A percentile compares a stretch with the other conserved stretches of the same genome.
phyloP scores from a whole-genome alignment of 2,329 filamentous ascomycete genomes.

The Colletotrichum sidae region DNA sequence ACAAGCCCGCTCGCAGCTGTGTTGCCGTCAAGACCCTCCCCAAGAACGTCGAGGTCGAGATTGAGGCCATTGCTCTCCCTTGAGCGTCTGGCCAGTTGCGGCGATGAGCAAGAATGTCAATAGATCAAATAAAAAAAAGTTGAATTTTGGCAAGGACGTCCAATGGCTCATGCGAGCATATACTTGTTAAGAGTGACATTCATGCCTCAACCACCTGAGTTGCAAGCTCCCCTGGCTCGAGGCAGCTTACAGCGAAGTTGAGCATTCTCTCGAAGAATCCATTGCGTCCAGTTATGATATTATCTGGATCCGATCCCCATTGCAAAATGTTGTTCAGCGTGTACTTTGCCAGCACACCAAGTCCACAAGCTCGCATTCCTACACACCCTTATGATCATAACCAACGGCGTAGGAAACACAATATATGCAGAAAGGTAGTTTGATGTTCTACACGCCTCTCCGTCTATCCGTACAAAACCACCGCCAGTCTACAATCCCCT shows the following conservation, averaged over 20 bases:
- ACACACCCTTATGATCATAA: no score
- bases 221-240: no score
- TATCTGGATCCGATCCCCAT: no score
- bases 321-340: no score
- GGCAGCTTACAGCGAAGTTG: no score
- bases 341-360: no score
- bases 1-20: conserved; percentile 90
- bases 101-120: not conserved
- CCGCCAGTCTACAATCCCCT: conserved; percentile 7
- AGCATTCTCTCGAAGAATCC: no score
- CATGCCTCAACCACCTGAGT: no score
- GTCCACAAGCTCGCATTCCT: no score
- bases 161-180: no score
- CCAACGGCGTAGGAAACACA: conserved; percentile 1
- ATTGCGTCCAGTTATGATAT: no score
- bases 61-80: conserved; percentile 85
- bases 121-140: conserved; percentile 22
- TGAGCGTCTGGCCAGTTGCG: conserved; percentile 44
- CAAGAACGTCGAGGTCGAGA: conserved; percentile 88
- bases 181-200: no score
- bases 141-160: not conserved
- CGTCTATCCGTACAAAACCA: conserved; percentile 37
- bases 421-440: conserved; percentile 37
- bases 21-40: conserved; percentile 91
- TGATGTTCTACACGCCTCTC: conserved; percentile 38